Conservation (phyloP, 352 stramenopile genomes). For the Phytophthora kernoviae region DNA sequence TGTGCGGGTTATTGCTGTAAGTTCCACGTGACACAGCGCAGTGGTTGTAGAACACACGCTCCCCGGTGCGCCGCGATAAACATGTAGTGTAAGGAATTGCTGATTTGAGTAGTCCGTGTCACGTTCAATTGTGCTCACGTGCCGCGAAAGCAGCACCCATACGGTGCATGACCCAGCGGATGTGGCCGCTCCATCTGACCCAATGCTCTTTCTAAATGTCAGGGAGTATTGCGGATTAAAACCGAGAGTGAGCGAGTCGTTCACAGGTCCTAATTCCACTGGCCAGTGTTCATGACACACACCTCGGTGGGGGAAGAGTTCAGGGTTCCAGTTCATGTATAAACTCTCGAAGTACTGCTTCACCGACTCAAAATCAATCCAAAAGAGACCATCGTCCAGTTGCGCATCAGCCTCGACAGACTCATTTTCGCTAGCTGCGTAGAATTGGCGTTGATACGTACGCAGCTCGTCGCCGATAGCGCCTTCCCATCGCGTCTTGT, state of each 20-base stretch:
- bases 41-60: slow-evolving; percentile 87
- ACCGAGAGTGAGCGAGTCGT: slow-evolving; percentile 91
- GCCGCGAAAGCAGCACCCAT: slow-evolving; percentile 93
- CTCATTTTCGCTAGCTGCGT: slow-evolving; percentile 26
- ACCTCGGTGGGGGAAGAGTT: slow-evolving; percentile 87
- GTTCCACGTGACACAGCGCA: slow-evolving; percentile 77
- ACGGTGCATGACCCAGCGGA: slow-evolving; percentile 56
- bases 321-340: slow-evolving; percentile 96
- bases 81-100: slow-evolving; percentile 92
- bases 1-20: slow-evolving; percentile 95
- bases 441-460: slow-evolving; percentile 59
- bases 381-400: slow-evolving; percentile 95
- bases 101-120: slow-evolving; percentile 54
- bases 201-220: slow-evolving; percentile 48
- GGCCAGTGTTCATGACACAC: slow-evolving; percentile 88
- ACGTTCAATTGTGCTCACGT: slow-evolving; percentile 86
- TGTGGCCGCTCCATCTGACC: slow-evolving; percentile 10
- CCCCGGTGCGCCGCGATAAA: slow-evolving; percentile 76
- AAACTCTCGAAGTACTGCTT: slow-evolving; percentile 93
- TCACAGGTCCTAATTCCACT: slow-evolving; percentile 73
- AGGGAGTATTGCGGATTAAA: slow-evolving; percentile 96
- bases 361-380: slow-evolving; percentile 95
- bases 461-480: slow-evolving; percentile 64
- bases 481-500: slow-evolving; percentile 59
- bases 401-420: slow-evolving; percentile 11